A percentile compares a stretch with the other conserved stretches of the same genome.
Conservation (phyloP, 495 filamentous ascomycete species). For the Aspergillus avenaceus region DNA sequence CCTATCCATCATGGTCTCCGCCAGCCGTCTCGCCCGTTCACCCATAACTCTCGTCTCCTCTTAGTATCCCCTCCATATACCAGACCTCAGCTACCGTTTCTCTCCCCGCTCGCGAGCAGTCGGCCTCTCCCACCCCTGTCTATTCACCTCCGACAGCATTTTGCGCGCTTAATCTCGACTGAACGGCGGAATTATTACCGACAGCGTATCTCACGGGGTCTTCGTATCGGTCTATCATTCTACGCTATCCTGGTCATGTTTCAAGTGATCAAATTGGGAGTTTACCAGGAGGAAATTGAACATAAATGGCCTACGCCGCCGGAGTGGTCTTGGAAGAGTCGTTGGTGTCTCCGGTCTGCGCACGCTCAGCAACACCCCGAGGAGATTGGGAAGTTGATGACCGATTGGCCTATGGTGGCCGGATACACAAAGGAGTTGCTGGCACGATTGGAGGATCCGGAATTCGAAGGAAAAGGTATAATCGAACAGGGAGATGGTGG, state of each 20-base stretch:
- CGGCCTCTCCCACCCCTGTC: slow-evolving; percentile 32
- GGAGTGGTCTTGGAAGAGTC: slow-evolving; percentile 66
- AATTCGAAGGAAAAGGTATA: slow-evolving; percentile 63
- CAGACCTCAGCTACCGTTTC: slow-evolving; percentile 80
- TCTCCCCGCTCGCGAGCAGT: slow-evolving; percentile 47
- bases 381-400: slow-evolving; percentile 41
- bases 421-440: slow-evolving; percentile 51
- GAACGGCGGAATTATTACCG: slow-evolving; percentile 65
- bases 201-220: slow-evolving; percentile 54
- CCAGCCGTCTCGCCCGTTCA: slow-evolving; percentile 35
- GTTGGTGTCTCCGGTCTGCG: slow-evolving; percentile 55
- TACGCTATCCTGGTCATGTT: slow-evolving; percentile 53
- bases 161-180: slow-evolving; percentile 71
- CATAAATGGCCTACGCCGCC: slow-evolving; percentile 67
- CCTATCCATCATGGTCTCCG: slow-evolving; percentile 1
- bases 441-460: slow-evolving; percentile 57
- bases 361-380: slow-evolving; percentile 53
- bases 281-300: slow-evolving; percentile 68
- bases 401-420: slow-evolving; percentile 63
- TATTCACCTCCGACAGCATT: slow-evolving; percentile 48
- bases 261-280: slow-evolving; percentile 49
- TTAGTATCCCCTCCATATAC: slow-evolving; percentile 42
- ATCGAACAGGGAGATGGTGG: slow-evolving; percentile 53
- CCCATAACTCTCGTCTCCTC: slow-evolving; percentile 43
- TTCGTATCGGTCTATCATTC: slow-evolving; percentile 52